phyloP scores from a whole-genome alignment of 2,329 filamentous ascomycete species.

The Neoascochyta sp. region DNA sequence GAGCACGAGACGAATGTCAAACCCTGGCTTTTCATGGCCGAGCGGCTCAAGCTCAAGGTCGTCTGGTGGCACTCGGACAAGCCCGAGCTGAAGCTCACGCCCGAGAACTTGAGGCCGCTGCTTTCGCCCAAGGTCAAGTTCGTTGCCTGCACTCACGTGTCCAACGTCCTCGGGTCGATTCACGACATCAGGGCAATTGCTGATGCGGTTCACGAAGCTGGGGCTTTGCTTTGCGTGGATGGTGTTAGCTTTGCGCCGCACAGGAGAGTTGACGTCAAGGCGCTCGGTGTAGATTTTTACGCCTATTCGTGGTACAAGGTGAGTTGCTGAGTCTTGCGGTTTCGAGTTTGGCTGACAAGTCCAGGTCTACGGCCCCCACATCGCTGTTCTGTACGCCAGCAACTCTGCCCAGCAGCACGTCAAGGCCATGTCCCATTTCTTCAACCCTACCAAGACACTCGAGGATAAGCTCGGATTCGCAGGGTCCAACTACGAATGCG shows the following conservation, averaged over 20 bases:
- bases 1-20: conserved; percentile 78
- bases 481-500: conserved; percentile 67
- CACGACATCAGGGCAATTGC: conserved; percentile 59
- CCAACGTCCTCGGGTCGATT: conserved; percentile 70
- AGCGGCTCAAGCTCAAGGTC: conserved; percentile 56
- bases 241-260: conserved; percentile 76
- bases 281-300: conserved; percentile 70
- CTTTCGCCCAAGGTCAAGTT: conserved; percentile 63
- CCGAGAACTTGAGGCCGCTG: conserved; percentile 55
- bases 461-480: conserved; percentile 67
- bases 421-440: conserved; percentile 61
- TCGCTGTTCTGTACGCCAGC: conserved; percentile 66
- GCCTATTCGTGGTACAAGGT: conserved; percentile 77
- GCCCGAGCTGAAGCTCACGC: conserved; percentile 56
- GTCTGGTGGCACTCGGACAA: conserved; percentile 63
- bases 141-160: conserved; percentile 69
- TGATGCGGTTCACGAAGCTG: conserved; percentile 48
- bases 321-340: background rate
- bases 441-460: conserved; percentile 59
- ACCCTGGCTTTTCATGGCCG: conserved; percentile 67
- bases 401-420: conserved; percentile 54
- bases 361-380: conserved; percentile 69
- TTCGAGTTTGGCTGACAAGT: background rate
- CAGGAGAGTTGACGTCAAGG: conserved; percentile 63
- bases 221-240: conserved; percentile 67